Conservation (phyloP, 2,329 filamentous ascomycete species). For the Trichoderma sp. region DNA sequence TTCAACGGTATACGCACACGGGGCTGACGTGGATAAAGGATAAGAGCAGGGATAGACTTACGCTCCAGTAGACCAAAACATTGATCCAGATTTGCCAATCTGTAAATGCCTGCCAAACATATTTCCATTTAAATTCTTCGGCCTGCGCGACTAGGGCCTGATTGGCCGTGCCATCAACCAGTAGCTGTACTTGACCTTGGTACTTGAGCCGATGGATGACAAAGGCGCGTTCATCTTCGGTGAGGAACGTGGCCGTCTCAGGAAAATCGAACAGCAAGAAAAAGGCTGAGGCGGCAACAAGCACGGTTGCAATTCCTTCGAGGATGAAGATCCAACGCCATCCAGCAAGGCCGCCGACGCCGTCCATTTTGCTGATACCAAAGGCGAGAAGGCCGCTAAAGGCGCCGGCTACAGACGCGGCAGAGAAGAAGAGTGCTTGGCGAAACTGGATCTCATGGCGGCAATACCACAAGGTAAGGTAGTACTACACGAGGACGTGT, state of each 20-base stretch:
- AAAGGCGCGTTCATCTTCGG: constrained; percentile 67
- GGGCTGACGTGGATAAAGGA: neutral
- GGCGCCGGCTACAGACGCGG: constrained; percentile 75
- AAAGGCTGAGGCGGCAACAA: constrained; percentile 67
- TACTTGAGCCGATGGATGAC: constrained; percentile 70
- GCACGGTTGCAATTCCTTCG: constrained; percentile 68
- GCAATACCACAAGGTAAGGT: constrained; percentile 61
- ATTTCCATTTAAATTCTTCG: constrained; percentile 74
- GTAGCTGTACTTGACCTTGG: constrained; percentile 50
- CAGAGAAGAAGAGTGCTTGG: constrained; percentile 77
- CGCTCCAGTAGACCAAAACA: constrained; percentile 65
- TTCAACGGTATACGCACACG: neutral
- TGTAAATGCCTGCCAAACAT: constrained; percentile 69
- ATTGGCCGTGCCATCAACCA: neutral
- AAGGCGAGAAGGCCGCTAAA: constrained; percentile 74
- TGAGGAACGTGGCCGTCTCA: constrained; percentile 73
- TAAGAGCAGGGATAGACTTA: constrained; percentile 41
- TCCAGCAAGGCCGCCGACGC: constrained; percentile 58
- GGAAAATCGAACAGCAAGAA: constrained; percentile 81
- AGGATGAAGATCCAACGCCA: constrained; percentile 71
- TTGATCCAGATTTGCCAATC: constrained; percentile 78
- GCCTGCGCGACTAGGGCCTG: constrained; percentile 57
- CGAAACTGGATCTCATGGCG: constrained; percentile 57
- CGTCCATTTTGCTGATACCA: constrained; percentile 69
- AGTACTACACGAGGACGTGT: constrained; percentile 41